phyloP scores from a whole-genome alignment of 2,329 filamentous ascomycete species.

The Onygenales sp. region DNA sequence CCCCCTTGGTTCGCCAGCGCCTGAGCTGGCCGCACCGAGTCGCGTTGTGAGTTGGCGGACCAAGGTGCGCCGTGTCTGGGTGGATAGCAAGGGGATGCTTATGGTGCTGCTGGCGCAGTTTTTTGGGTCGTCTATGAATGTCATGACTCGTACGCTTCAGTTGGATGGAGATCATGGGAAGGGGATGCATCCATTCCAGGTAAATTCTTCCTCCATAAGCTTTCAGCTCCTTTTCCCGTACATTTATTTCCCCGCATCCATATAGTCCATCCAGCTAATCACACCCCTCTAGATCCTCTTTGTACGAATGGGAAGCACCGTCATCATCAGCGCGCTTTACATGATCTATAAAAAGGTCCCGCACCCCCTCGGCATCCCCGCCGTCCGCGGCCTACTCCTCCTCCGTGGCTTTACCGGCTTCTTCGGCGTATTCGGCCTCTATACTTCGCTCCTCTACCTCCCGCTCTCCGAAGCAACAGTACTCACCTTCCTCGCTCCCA shows the following conservation, averaged over 20 bases:
- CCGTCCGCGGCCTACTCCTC: conserved; percentile 59
- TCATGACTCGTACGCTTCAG: conserved; percentile 67
- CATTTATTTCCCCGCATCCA: not conserved
- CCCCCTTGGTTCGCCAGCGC: not conserved
- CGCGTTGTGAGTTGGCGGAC: conserved; percentile 12
- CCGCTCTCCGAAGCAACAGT: conserved; percentile 82
- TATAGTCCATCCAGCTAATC: not conserved
- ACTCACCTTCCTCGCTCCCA: conserved; percentile 76
- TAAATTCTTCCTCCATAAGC: conserved; percentile 11
- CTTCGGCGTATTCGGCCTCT: conserved; percentile 73
- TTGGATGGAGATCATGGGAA: conserved; percentile 54
- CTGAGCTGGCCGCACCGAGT: not conserved
- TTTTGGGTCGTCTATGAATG: conserved; percentile 79
- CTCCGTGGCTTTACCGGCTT: conserved; percentile 61
- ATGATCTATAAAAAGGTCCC: conserved; percentile 64
- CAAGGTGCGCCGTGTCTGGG: conserved; percentile 38
- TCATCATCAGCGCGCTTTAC: conserved; percentile 56
- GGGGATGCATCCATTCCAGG: conserved; percentile 70
- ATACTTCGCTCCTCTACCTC: conserved; percentile 65
- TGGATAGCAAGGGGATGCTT: conserved; percentile 60
- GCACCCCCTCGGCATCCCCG: conserved; percentile 57
- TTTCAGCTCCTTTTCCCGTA: not conserved
- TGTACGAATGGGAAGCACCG: conserved; percentile 66
- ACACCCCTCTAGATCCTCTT: conserved; percentile 54
- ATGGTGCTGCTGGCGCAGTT: conserved; percentile 67